A percentile compares a stretch with the other conserved stretches of the same genome.
phyloP scores from a whole-genome alignment of 2,329 filamentous ascomycete species.

The Sporothrix schenckii region DNA sequence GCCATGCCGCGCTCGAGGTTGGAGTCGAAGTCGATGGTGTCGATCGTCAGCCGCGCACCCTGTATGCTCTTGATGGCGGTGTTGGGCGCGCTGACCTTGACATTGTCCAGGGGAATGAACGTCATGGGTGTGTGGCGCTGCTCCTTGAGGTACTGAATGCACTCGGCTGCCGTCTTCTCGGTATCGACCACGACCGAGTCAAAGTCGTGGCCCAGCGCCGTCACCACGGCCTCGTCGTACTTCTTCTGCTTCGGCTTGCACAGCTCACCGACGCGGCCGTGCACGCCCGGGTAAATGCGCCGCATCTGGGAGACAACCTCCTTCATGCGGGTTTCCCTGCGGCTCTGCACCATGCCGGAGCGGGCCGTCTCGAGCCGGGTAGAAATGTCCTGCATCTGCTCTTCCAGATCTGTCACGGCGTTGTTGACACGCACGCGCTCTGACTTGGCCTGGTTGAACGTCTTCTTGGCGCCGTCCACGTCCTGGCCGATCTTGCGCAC shows the following conservation, averaged over 20 bases:
- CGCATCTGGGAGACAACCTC: slow-evolving; percentile 86
- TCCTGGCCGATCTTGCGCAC: slow-evolving; percentile 72
- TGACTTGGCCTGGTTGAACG: slow-evolving; percentile 81
- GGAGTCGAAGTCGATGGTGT: slow-evolving; percentile 92
- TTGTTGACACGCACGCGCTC: slow-evolving; percentile 80
- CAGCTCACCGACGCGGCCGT: slow-evolving; percentile 84
- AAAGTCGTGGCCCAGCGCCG: slow-evolving; percentile 88
- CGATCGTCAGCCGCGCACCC: slow-evolving; percentile 85
- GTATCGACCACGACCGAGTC: slow-evolving; percentile 94
- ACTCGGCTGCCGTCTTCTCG: slow-evolving; percentile 90
- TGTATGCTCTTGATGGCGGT: slow-evolving; percentile 87
- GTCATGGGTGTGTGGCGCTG: slow-evolving; percentile 85
- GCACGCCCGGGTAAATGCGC: slow-evolving; percentile 87
- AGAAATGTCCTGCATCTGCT: slow-evolving; percentile 81
- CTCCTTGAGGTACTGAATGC: slow-evolving; percentile 90
- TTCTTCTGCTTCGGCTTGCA: slow-evolving; percentile 98
- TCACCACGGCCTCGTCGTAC: slow-evolving; percentile 89
- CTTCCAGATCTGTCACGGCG: slow-evolving; percentile 83
- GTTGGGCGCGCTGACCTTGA: slow-evolving; percentile 90
- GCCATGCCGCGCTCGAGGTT: slow-evolving; percentile 88
- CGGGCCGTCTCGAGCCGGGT: slow-evolving; percentile 83
- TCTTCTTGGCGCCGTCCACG: slow-evolving; percentile 87
- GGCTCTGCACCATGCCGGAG: slow-evolving; percentile 80
- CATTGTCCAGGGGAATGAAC: slow-evolving; percentile 95
- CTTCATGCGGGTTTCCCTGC: slow-evolving; percentile 75